Conservation (phyloP, 1,284 basidiomycete species). For the Tranzscheliella williamsii region DNA sequence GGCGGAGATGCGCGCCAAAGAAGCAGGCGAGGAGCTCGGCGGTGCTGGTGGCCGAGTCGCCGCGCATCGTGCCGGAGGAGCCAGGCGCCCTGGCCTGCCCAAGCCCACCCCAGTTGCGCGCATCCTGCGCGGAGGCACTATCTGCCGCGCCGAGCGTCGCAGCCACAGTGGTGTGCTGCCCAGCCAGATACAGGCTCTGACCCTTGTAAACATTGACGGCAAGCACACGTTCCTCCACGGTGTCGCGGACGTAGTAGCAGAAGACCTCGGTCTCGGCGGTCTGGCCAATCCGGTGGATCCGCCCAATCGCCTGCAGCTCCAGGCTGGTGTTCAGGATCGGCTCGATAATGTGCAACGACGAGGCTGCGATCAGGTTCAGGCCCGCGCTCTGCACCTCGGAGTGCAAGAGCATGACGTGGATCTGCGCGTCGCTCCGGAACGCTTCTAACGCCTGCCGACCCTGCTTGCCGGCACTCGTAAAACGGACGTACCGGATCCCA, state of each 20-base stretch:
- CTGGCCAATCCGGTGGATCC: constrained; percentile 57
- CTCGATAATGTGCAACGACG: constrained; percentile 53
- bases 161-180: constrained; percentile 15
- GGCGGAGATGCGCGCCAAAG: constrained; percentile 29
- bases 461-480: constrained; percentile 38
- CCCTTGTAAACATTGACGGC: constrained; percentile 35
- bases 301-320: constrained; percentile 56
- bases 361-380: constrained; percentile 50
- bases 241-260: constrained; percentile 51
- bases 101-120: constrained; percentile 17
- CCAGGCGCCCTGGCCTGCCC: constrained; percentile 12
- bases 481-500: constrained; percentile 36
- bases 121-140: constrained; percentile 16
- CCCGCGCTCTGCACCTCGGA: constrained; percentile 55
- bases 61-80: constrained; percentile 14
- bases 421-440: constrained; percentile 35
- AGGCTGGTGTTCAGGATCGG: constrained; percentile 52
- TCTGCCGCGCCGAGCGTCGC: constrained; percentile 4
- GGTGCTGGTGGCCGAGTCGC: constrained; percentile 37
- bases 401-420: constrained; percentile 53
- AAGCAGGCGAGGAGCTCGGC: constrained; percentile 45
- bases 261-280: constrained; percentile 47
- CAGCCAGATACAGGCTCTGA: constrained; percentile 42
- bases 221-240: constrained; percentile 53
- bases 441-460: constrained; percentile 20